phyloP scores from a whole-genome alignment of 129 eudicot genomes.

The Gnaphalium uliginosum region DNA sequence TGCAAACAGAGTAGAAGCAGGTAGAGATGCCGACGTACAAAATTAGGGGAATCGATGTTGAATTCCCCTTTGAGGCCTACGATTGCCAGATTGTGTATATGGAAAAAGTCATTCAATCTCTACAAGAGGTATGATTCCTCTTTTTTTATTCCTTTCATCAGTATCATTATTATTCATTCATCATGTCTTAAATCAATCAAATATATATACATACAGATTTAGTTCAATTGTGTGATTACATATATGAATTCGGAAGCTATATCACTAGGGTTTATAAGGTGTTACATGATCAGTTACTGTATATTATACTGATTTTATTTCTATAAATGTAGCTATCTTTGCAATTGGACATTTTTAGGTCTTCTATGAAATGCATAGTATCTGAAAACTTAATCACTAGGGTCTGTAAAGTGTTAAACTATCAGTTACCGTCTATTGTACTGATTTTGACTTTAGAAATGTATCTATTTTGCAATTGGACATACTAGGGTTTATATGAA shows the following conservation, averaged over 20 bases:
- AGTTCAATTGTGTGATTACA: no score
- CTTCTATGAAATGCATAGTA: no score
- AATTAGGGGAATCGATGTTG: slow-evolving; percentile 85
- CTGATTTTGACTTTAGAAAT: neutral
- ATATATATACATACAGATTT: no score
- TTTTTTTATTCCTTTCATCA: neutral
- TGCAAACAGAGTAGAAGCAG: neutral
- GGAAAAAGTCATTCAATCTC: slow-evolving; percentile 94
- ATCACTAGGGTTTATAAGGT: neutral
- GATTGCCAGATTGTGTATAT: slow-evolving; percentile 93
- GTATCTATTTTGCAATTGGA: neutral
- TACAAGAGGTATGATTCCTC: slow-evolving; percentile 56
- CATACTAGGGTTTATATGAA: neutral
- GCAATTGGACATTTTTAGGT: no score
- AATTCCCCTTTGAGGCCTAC: slow-evolving; percentile 91
- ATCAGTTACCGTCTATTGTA: no score
- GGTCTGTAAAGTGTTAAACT: neutral
- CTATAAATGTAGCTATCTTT: no score
- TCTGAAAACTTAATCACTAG: no score
- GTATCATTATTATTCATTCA: neutral
- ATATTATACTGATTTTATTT: neutral
- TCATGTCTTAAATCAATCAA: neutral
- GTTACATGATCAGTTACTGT: no score
- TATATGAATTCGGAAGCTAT: neutral
- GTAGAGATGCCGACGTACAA: slow-evolving; percentile 82